These are phyloP conservation scores for Sclerotinia nivalis DNA, from an alignment of 2,329 filamentous ascomycete genomes.

Conservation along the genomic window DNA sequence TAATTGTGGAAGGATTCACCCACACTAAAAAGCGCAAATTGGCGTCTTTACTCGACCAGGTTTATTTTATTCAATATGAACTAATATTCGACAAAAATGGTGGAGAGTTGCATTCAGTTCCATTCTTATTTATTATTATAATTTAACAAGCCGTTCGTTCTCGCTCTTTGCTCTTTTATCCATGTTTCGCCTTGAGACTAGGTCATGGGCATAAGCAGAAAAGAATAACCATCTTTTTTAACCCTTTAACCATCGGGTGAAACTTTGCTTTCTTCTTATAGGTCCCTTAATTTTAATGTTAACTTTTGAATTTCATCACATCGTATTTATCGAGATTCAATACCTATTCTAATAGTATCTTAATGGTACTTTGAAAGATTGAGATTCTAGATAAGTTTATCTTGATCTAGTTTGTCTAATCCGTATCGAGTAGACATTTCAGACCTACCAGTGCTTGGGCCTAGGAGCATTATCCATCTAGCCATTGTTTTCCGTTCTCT, in stretches of 20 bases:
- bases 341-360: not conserved
- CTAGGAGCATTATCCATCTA: not conserved
- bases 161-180: constrained; percentile 5
- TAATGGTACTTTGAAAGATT: not conserved
- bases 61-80: constrained; percentile 1
- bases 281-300: not conserved
- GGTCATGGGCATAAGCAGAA: constrained; percentile 19
- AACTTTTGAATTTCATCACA: too few relatives aligned
- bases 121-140: constrained; percentile 16
- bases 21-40: constrained; percentile 20
- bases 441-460: constrained; percentile 6
- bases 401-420: constrained; percentile 2
- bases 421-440: too few relatives aligned
- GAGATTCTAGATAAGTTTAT: constrained; percentile 13
- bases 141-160: constrained; percentile 19
- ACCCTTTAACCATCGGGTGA: constrained; percentile 8
- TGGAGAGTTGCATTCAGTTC: constrained; percentile 14
- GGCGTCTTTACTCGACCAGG: constrained; percentile 10
- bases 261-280: not conserved
- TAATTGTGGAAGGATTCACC: constrained; percentile 22
- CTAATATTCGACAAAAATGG: constrained; percentile 19
- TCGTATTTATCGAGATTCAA: too few relatives aligned
- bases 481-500: not conserved
- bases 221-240: not conserved
- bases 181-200: constrained; percentile 17